phyloP scores from a whole-genome alignment of 345 rosid species.

The Boechera stricta region DNA sequence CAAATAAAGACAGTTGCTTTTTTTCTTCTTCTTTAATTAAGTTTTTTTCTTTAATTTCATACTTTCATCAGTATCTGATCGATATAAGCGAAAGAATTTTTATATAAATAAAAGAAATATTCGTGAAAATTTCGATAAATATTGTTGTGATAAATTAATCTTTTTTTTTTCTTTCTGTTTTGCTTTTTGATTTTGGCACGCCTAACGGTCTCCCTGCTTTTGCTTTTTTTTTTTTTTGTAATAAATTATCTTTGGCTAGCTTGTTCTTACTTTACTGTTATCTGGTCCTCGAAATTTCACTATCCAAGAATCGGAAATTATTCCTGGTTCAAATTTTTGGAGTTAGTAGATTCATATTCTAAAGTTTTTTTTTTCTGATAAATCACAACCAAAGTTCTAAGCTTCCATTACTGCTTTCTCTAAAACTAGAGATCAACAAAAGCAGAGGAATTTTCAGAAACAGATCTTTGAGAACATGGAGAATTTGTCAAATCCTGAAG shows the following conservation, averaged over 20 bases:
- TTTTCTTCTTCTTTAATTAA: constrained; percentile 49
- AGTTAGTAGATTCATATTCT: constrained; percentile 29
- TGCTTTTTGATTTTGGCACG: constrained; percentile 53
- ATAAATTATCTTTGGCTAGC: neutral
- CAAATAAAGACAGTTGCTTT: constrained; percentile 57
- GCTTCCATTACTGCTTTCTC: constrained; percentile 6
- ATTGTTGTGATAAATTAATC: neutral
- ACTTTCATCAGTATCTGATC: neutral
- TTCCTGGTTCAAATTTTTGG: constrained; percentile 36
- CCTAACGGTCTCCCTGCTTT: constrained; percentile 39
- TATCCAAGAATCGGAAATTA: constrained; percentile 28
- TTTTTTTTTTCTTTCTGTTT: constrained; percentile 43
- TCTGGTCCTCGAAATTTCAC: constrained; percentile 35
- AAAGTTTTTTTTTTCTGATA: too few species aligned
- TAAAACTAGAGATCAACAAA: constrained; percentile 11
- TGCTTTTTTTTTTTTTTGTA: constrained; percentile 20
- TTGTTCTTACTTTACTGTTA: constrained; percentile 29
- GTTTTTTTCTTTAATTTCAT: constrained; percentile 41
- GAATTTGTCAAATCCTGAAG: constrained; percentile 50
- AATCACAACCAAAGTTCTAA: constrained; percentile 29
- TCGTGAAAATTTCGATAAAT: constrained; percentile 31
- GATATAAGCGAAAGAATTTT: neutral
- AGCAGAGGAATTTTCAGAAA: constrained; percentile 33
- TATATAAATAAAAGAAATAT: neutral
- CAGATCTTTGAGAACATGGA: constrained; percentile 49